Percentiles rank a stretch among this genome's conserved stretches.
phyloP scores from a whole-genome alignment of 345 rosid species.

The Punica granatum region DNA sequence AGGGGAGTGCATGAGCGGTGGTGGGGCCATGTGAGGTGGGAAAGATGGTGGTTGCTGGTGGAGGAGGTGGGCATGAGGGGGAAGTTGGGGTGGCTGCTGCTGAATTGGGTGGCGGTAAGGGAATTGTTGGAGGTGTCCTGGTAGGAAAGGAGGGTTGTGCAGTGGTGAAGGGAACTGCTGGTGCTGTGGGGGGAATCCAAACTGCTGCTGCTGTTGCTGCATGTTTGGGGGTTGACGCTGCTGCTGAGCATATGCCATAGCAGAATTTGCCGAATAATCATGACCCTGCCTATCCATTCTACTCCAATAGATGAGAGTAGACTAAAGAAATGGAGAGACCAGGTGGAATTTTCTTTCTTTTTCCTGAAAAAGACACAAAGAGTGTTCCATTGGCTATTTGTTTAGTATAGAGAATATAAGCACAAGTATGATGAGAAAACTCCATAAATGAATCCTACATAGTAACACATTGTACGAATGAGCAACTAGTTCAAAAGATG shows the following conservation, averaged over 20 bases:
- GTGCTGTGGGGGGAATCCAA: slow-evolving; percentile 78
- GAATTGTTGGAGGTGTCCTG: slow-evolving; percentile 74
- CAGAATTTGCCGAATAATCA: slow-evolving; percentile 23
- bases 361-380: neutral
- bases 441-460: neutral
- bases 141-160: slow-evolving; percentile 50
- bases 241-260: slow-evolving; percentile 75
- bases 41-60: slow-evolving; percentile 53
- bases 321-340: neutral
- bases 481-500: neutral
- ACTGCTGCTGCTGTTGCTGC: slow-evolving; percentile 58
- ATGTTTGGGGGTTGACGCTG: slow-evolving; percentile 58
- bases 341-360: neutral
- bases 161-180: slow-evolving; percentile 55
- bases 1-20: slow-evolving; percentile 55
- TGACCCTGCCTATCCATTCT: slow-evolving; percentile 5
- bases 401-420: neutral
- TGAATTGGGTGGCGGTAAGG: slow-evolving; percentile 79
- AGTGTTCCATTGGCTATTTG: neutral
- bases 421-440: neutral
- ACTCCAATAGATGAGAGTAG: neutral
- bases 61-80: slow-evolving; percentile 60
- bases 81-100: slow-evolving; percentile 54
- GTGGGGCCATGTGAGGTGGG: slow-evolving; percentile 64
- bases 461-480: neutral